Percentiles rank a stretch among this genome's conserved stretches.
Evolutionary conservation across 371 early-diverging fungal species (phyloP).

Genomic region (Saksenaea vasiformis): DNA sequence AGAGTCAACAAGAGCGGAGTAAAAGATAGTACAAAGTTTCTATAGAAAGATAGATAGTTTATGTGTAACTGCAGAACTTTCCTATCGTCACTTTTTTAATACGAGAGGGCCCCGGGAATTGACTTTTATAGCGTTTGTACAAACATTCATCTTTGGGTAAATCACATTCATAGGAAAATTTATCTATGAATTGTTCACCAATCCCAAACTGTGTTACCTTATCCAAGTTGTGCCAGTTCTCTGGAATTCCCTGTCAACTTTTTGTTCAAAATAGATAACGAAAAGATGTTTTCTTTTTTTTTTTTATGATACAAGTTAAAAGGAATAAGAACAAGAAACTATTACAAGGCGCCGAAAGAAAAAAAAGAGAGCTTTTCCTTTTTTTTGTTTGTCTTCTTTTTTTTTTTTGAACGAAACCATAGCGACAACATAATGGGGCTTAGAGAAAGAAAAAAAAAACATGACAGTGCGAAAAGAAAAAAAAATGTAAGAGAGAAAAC

Average conservation of each 20-base stretch:
- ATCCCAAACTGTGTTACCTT: neutral
- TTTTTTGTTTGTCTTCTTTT: no score
- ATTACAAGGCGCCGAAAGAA: neutral
- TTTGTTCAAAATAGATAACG: neutral
- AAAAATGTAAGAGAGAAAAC: neutral
- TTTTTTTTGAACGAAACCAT: neutral
- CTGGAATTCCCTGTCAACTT: neutral
- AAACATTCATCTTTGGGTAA: no score
- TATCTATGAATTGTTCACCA: neutral
- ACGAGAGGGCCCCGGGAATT: no score
- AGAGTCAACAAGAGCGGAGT: no score
- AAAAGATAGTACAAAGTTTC: no score
- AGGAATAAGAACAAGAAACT: neutral
- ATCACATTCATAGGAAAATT: neutral
- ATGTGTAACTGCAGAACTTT: no score
- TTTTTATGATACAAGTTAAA: neutral
- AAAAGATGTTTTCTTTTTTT: neutral
- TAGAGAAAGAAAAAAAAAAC: neutral
- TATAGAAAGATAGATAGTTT: no score
- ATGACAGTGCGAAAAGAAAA: neutral
- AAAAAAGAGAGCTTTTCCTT: neutral
- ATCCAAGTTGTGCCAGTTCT: neutral
- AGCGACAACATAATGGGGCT: slow-evolving; percentile 1
- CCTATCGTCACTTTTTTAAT: no score
- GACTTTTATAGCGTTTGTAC: no score